Percentiles rank a stretch among this genome's conserved stretches.
Conservation (phyloP, 148 eudicot species). For the Persicaria maculosa region DNA sequence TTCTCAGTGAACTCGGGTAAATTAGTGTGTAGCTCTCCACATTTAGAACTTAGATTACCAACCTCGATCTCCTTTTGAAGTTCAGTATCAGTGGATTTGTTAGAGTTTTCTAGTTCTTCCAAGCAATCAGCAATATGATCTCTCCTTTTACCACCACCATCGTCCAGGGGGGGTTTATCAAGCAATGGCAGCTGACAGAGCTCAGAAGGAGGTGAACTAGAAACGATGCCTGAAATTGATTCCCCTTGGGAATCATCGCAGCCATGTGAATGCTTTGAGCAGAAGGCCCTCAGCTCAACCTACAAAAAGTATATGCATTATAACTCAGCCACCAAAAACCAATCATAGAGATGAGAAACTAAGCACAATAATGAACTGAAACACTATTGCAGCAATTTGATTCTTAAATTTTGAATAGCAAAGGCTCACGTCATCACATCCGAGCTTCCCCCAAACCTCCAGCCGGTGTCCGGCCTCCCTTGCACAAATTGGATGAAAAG, state of each 20-base stretch:
- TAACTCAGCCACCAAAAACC: not conserved
- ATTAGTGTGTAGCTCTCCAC: not conserved
- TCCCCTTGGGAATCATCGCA: constrained; percentile 27
- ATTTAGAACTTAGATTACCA: not conserved
- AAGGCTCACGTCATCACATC: constrained; percentile 84
- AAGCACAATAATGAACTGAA: not conserved
- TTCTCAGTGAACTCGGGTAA: not conserved
- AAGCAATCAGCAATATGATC: constrained; percentile 35
- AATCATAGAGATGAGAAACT: not conserved
- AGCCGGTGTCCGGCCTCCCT: constrained; percentile 88
- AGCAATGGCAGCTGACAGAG: constrained; percentile 16
- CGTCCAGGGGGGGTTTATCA: constrained; percentile 38
- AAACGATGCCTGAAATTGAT: constrained; percentile 17
- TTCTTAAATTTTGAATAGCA: constrained; percentile 1
- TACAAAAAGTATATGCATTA: constrained; percentile 15
- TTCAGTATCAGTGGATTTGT: constrained; percentile 24
- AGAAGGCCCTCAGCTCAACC: constrained; percentile 91
- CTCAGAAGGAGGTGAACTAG: constrained; percentile 25
- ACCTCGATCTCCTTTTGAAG: constrained; percentile 9
- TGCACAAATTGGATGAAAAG: constrained; percentile 95
- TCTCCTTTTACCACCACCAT: constrained; percentile 44
- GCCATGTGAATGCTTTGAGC: constrained; percentile 70
- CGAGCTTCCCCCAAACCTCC: constrained; percentile 94
- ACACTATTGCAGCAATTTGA: not conserved
- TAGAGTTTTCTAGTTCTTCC: constrained; percentile 24